Percentiles rank a stretch among this genome's conserved stretches.
Conservation (phyloP, 2,329 filamentous ascomycete genomes). For the Pseudogymnoascus sp. region DNA sequence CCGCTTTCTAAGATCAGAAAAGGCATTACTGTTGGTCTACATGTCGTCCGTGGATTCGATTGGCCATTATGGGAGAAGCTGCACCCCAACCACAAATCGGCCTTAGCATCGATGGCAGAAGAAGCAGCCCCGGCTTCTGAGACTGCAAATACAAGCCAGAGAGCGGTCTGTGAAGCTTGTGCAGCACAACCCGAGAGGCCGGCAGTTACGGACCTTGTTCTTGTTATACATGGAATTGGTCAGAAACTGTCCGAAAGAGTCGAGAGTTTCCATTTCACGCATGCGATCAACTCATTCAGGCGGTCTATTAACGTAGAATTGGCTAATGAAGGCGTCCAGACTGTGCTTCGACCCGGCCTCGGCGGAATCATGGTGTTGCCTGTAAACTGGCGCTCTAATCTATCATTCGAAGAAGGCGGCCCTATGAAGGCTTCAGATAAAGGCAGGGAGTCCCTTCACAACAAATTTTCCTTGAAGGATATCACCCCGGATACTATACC, state of each 20-base stretch:
- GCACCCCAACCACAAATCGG: conserved; percentile 36
- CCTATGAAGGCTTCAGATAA: conserved; percentile 47
- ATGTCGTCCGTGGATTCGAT: conserved; percentile 85
- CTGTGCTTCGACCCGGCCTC: conserved; percentile 64
- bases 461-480: conserved; percentile 64
- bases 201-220: conserved; percentile 74
- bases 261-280: conserved; percentile 95
- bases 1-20: conserved; percentile 75
- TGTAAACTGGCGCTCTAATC: conserved; percentile 82
- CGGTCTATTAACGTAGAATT: conserved; percentile 80
- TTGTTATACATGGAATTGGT: conserved; percentile 92
- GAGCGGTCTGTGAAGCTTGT: conserved; percentile 46
- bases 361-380: conserved; percentile 91
- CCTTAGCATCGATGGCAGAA: conserved; percentile 25
- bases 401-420: conserved; percentile 78
- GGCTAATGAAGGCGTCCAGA: conserved; percentile 62
- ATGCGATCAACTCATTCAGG: conserved; percentile 86
- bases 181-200: conserved; percentile 52
- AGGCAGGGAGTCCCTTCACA: conserved; percentile 36
- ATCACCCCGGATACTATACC: conserved; percentile 89
- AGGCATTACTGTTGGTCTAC: conserved; percentile 71
- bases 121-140: conserved; percentile 17
- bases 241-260: conserved; percentile 93
- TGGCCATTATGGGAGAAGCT: conserved; percentile 65
- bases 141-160: conserved; percentile 15